Percentiles rank a stretch among this genome's conserved stretches.
Evolutionary conservation across 2,329 filamentous ascomycete species (phyloP).

Genomic region (Fusarium sp.): DNA sequence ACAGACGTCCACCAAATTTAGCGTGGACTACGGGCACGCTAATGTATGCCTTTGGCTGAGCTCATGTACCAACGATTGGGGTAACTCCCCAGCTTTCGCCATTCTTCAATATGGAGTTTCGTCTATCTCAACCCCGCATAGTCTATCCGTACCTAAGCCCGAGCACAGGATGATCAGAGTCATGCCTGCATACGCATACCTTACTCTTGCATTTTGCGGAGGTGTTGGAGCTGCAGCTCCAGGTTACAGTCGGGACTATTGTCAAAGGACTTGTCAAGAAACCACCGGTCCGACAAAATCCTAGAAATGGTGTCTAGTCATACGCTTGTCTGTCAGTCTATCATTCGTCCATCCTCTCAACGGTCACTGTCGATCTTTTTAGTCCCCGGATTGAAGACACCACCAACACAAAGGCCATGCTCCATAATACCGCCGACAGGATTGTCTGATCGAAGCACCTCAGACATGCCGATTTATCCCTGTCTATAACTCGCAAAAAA

Average conservation of each 20-base stretch:
- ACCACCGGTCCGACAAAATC: slow-evolving; percentile 20
- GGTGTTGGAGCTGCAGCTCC: slow-evolving; percentile 1
- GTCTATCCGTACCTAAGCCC: background rate
- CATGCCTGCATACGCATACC: background rate
- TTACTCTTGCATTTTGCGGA: background rate
- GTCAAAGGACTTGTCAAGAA: background rate
- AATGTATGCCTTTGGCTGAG: background rate
- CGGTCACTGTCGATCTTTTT: background rate
- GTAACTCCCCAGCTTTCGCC: background rate
- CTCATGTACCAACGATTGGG: background rate
- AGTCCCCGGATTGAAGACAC: background rate
- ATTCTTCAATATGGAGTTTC: background rate
- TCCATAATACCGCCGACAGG: slow-evolving; percentile 28
- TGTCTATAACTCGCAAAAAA: background rate
- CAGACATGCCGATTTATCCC: slow-evolving; percentile 4
- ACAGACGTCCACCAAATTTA: background rate
- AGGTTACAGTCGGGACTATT: slow-evolving; percentile 7
- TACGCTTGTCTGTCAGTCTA: background rate
- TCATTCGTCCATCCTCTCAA: slow-evolving; percentile 10
- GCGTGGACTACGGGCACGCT: background rate
- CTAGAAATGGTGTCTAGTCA: background rate
- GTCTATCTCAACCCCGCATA: slow-evolving; percentile 4
- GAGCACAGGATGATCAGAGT: background rate
- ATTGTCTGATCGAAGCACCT: background rate
- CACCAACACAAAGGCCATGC: background rate